These are phyloP conservation scores for Nicotiana paniculata DNA, from an alignment of 257 asterid species.

Conservation along the genomic window DNA sequence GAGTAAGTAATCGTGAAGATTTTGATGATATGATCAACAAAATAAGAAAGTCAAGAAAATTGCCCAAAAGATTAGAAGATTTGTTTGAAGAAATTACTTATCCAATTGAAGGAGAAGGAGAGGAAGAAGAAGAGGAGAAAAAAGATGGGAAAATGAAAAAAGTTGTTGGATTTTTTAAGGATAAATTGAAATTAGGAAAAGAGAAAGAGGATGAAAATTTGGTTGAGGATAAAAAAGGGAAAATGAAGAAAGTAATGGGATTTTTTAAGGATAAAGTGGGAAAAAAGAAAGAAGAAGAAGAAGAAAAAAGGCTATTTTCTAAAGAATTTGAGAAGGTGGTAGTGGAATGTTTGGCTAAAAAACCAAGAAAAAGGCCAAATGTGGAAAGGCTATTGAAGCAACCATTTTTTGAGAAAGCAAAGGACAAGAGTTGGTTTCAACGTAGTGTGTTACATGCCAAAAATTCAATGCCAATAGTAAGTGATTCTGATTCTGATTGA, in stretches of 20 bases:
- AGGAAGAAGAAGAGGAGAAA: not conserved
- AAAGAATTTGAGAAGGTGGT: constrained; percentile 5
- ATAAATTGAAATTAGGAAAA: not conserved
- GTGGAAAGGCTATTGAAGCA: not conserved
- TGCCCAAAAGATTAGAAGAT: not conserved
- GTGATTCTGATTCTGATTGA: not conserved
- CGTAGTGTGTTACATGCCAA: not conserved
- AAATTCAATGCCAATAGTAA: not conserved
- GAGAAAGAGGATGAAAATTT: not conserved
- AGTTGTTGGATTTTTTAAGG: not conserved
- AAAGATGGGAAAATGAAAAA: not conserved
- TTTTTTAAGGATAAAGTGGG: not conserved
- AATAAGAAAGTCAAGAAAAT: not conserved
- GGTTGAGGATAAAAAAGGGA: not conserved
- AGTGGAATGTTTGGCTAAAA: not conserved
- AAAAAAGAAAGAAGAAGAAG: not conserved
- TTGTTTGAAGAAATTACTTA: not conserved
- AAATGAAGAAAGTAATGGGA: not conserved
- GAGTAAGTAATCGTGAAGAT: not conserved
- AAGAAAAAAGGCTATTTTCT: not conserved
- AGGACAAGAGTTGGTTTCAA: not conserved
- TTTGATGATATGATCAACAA: not conserved
- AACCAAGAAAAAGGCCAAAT: not conserved
- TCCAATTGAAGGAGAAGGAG: too few species aligned
- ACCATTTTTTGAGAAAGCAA: not conserved